Percentiles rank a stretch among this genome's conserved stretches.
Evolutionary conservation across 2,329 filamentous ascomycete species (phyloP).

Genomic region (Sporothrix pallida): DNA sequence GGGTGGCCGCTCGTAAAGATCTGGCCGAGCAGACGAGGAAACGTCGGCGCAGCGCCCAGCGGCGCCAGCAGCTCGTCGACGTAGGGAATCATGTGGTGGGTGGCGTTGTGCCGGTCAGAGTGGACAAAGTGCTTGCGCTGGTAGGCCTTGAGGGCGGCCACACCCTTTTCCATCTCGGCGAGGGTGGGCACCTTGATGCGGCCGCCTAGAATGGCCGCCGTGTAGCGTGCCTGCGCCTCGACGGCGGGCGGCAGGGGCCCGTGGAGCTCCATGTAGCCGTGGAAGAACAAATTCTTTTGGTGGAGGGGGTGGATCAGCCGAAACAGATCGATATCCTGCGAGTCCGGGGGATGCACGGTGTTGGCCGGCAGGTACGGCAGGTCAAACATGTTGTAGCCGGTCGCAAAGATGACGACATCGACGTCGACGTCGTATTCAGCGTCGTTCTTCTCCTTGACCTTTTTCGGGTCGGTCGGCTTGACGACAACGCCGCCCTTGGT

Average conservation of each 20-base stretch:
- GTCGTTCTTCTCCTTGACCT: not conserved
- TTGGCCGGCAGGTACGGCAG: conserved; percentile 43
- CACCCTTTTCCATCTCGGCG: conserved; percentile 42
- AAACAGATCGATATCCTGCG: conserved; percentile 44
- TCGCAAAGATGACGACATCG: conserved; percentile 46
- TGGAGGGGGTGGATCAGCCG: conserved; percentile 43
- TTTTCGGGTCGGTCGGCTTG: not conserved
- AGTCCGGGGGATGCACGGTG: conserved; percentile 36
- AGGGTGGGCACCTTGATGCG: conserved; percentile 40
- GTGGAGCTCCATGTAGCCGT: conserved; percentile 44
- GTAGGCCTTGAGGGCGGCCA: conserved; percentile 41
- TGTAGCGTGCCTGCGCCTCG: conserved; percentile 47
- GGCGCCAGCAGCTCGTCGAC: conserved; percentile 45
- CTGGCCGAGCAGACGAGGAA: conserved; percentile 41
- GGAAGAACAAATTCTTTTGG: conserved; percentile 45
- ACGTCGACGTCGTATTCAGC: conserved; percentile 37
- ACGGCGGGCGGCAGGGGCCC: conserved; percentile 45
- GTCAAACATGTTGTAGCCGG: conserved; percentile 43
- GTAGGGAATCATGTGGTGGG: conserved; percentile 43
- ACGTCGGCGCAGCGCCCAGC: conserved; percentile 44
- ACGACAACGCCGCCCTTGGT: conserved; percentile 35
- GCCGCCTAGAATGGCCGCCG: conserved; percentile 43
- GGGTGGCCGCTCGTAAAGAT: conserved; percentile 42
- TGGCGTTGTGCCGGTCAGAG: conserved; percentile 44
- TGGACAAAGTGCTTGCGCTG: conserved; percentile 43